Base-by-base conservation (phyloP, 2,329 filamentous ascomycete species). In the Claviceps capensis region DNA sequence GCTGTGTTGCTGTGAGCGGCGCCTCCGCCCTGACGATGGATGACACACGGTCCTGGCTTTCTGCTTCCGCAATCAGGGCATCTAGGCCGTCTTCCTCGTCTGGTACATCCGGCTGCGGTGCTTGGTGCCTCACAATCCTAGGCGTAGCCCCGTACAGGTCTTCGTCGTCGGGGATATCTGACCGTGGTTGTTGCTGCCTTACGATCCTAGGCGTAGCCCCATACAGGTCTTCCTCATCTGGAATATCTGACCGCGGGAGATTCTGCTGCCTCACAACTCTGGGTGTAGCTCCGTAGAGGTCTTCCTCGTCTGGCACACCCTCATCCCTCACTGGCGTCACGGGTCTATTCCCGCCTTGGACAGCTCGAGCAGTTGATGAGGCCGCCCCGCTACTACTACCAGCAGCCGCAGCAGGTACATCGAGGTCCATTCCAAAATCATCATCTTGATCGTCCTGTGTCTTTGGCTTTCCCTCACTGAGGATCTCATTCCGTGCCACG, bases 401-500 rank as follows among this genome's bases (percentile, higher is more conserved):
- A 7, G 60, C 51, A 8, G 55, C 57, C 5, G 51, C 56, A 1
- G 53, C 47, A 1, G 50, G 3, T 47, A 62, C 55, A 13, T 57
- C 55, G 19, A 56, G 53, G 2, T 56, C 53, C 23, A 56, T 54
- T 4, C 60, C 57, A 13, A 66, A 63, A 1, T 65, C 65, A 8
- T 11, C 23, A 5, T 47, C 26, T 17, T 19, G 26, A 9, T 65
- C 64, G 1, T 61, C 60, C 2, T 69, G 57, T 0, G 65, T 57
- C 47, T 69, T 77, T 0, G 81, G 79, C 57, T 78, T 85, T 8
- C 77, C 73, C 64, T 94, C 86, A 52, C 91, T 79, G 58, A 97
- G 91, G 86, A 88, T 95, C 56, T 86, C 82, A 64, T 79, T 80
- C 54, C 91, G 77, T 69, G 84, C 85, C 36, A 80, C 77, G 57